Conservation (phyloP, 2,329 filamentous ascomycete genomes). For the Sphaerulina musiva region DNA sequence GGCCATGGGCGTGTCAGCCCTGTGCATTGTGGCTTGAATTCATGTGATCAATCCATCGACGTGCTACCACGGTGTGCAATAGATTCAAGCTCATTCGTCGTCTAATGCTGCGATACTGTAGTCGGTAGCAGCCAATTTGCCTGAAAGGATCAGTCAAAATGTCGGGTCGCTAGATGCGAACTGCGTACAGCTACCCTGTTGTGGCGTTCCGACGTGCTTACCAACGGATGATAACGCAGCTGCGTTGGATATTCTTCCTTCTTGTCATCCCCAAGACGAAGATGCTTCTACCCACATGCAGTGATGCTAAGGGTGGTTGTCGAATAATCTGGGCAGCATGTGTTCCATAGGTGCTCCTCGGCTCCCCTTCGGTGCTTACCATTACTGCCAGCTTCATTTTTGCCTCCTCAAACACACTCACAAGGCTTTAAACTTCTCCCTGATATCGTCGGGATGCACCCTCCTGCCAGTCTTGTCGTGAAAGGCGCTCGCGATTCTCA, state of each 20-base stretch:
- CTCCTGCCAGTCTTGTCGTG: conserved; percentile 45
- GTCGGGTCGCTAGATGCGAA: not conserved
- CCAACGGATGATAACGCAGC: conserved; percentile 3
- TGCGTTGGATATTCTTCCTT: not conserved
- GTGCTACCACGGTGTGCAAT: not conserved
- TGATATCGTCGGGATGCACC: conserved; percentile 40
- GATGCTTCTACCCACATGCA: no score
- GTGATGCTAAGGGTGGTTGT: not conserved
- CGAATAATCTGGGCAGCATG: not conserved
- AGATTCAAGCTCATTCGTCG: not conserved
- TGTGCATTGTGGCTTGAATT: not conserved
- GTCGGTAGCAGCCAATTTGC: not conserved
- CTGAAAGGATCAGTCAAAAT: not conserved
- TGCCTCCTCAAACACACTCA: not conserved
- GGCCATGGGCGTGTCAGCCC: not conserved
- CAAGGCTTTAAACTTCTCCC: conserved; percentile 37
- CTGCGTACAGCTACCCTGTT: not conserved
- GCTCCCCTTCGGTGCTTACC: not conserved
- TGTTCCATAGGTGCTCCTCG: not conserved
- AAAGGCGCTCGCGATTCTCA: conserved; percentile 43
- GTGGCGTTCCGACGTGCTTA: conserved; percentile 3
- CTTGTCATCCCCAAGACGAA: no score
- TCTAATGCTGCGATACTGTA: not conserved
- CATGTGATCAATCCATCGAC: not conserved
- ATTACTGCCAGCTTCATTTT: not conserved